Percentiles rank a stretch among this genome's conserved stretches.
Evolutionary conservation across 192 early-diverging fungal genomes (phyloP).

Genomic region (Mortierella antarctica): DNA sequence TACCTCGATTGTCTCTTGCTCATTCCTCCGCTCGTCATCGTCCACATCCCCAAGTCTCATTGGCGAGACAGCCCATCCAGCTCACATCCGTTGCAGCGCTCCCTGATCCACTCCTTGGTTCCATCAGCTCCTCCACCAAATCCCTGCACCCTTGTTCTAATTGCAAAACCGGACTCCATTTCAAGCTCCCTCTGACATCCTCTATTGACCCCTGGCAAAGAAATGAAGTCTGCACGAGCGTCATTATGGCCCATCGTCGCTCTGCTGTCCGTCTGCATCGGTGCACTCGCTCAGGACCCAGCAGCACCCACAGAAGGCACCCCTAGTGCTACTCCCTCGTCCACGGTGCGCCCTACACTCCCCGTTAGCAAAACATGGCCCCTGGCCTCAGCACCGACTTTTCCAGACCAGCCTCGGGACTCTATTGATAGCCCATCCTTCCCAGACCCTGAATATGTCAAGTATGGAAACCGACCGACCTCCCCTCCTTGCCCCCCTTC

Average conservation of each 20-base stretch:
- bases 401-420: background rate
- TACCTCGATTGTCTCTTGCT: background rate
- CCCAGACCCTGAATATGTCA: conserved; percentile 52
- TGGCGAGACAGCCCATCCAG: too few species aligned
- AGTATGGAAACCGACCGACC: conserved; percentile 11
- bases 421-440: conserved; percentile 19
- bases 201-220: too few species aligned
- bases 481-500: background rate
- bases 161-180: background rate
- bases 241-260: background rate
- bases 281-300: background rate
- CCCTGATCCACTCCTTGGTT: background rate
- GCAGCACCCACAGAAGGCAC: background rate
- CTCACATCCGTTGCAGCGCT: background rate
- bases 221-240: background rate
- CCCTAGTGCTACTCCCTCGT: background rate
- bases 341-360: background rate
- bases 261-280: background rate
- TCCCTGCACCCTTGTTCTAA: background rate
- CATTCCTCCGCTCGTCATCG: background rate
- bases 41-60: background rate
- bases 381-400: conserved; percentile 2
- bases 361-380: conserved; percentile 6
- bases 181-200: too few species aligned
- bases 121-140: background rate